Evolutionary conservation across 345 rosid genomes (phyloP), one percentile per base, ranked within the genome.

Genomic region (Kernera saxatilis): DNA sequence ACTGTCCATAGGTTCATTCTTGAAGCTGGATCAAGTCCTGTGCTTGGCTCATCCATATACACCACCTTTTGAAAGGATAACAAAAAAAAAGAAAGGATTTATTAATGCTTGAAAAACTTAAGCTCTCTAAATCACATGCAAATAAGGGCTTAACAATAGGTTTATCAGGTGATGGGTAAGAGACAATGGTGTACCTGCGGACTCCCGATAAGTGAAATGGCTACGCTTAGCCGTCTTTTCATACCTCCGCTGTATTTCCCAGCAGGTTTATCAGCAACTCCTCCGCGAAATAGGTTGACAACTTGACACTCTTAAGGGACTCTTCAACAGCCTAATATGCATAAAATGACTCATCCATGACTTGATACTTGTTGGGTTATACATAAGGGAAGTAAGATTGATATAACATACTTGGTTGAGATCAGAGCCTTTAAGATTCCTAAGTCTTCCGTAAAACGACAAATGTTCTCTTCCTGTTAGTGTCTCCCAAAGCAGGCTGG

Each of bases 11-110:
- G 70, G 77, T 79, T 87, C 77, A 80, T 85, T 73, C 97, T 87
- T 51, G 98, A 93, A 59, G 94, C 92, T 55, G 97, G 98, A 81
- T 90, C 98, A 53, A 91, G 72, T 64, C 98, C 97, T 8, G 98
- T 91, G 84, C 98, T 90, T 6, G 98, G 97, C 76, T 93, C 98
- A 60, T 93, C 98, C 98, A 93, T 87, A 69, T 88, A 93, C 33
- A 93, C 96, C 57, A 90, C 97, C 96, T 93, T 45, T 39, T 11
- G 53, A 36, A 67, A 58, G 32, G 12, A 56, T 4, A 36, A 50
- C 2, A 0, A n/a, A 29, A 39, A 11, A 2, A 37, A 58, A 0
- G 0, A 19, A 32, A 8, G 7, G 58, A n/a, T 15, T 35, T 1
- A 21, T 58, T 36, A 57, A 26, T 8, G 1, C 13, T 37, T 6